Base-by-base conservation (phyloP, 345 rosid genomes). In the Physaria fendleri region DNA sequence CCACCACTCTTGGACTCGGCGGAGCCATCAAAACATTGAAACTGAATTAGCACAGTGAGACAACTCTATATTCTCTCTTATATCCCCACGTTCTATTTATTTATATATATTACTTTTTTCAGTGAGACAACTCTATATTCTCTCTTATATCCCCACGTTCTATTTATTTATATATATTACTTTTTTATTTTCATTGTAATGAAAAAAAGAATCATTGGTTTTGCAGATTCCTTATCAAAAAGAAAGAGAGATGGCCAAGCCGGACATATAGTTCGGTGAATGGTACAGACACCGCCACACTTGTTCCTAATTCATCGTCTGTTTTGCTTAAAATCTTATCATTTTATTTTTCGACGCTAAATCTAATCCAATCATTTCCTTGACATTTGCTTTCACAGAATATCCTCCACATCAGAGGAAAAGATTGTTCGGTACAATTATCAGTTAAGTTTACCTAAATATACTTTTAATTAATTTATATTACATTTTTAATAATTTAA, bases 1-100 rank as follows among this genome's bases (percentile, higher is more conserved):
- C 68, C 13, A 79, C 85, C 25, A 65, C 40, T 76, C 79, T 78
- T 48, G 85, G 76, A 42, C 81, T 78, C 32, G 78, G 51, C 13
- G 84, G 88, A 71, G 84, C 85, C 86, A 87, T 91, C 12, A 28
- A 28, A 60, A 53, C 23, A 11, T 29, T 9, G 14, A 28, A 13
- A 81, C 12, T 16, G 17, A 25, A 8, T n/a, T 30, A 25, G 45
- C 17, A 18, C n/a, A 5, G 15, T 48, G 11, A 28, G n/a, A n/a
- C n/a, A n/a, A n/a, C n/a, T 32, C 14, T 53, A 3, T 38, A 12
- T n/a, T n/a, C 79, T 77, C 50, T 80, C 58, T 4, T 78, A n/a
- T 45, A 62, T 13, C 71, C 52, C 1, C 6, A 46, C 32, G 1
- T 24, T 46, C 1, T 46, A 1, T 46, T n/a, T n/a, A n/a, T n/a